A percentile compares a stretch with the other conserved stretches of the same genome.
These are phyloP conservation scores for Ilyonectria robusta DNA, from an alignment of 2,329 filamentous ascomycete genomes.

Conservation along the genomic window DNA sequence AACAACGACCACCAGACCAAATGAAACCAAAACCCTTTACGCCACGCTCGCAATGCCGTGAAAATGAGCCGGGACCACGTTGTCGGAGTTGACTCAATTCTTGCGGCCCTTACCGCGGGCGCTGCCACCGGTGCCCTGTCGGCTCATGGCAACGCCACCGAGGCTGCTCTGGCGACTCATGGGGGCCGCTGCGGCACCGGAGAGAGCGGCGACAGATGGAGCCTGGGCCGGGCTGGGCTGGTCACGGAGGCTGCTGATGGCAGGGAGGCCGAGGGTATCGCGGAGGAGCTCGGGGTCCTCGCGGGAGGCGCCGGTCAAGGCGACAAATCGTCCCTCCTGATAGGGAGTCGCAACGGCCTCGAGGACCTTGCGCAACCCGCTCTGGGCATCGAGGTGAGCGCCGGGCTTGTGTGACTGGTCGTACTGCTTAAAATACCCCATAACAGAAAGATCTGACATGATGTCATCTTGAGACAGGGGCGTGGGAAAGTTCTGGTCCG, in stretches of 20 bases:
- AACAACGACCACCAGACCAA: slow-evolving; percentile 29
- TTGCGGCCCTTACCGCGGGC: slow-evolving; percentile 63
- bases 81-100: slow-evolving; percentile 41
- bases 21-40: slow-evolving; percentile 39
- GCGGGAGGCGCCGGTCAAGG: slow-evolving; percentile 61
- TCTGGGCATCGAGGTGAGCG: slow-evolving; percentile 68
- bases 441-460: slow-evolving; percentile 68
- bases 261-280: slow-evolving; percentile 64
- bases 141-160: slow-evolving; percentile 70
- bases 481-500: slow-evolving; percentile 70
- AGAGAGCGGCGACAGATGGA: slow-evolving; percentile 46
- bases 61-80: slow-evolving; percentile 34
- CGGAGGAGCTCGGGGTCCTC: slow-evolving; percentile 66
- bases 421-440: slow-evolving; percentile 71
- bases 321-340: slow-evolving; percentile 62
- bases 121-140: slow-evolving; percentile 66
- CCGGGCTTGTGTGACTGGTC: slow-evolving; percentile 67
- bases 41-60: slow-evolving; percentile 50
- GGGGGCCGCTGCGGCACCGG: slow-evolving; percentile 58
- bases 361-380: slow-evolving; percentile 69
- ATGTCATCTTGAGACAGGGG: slow-evolving; percentile 67
- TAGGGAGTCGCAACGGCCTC: slow-evolving; percentile 67
- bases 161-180: slow-evolving; percentile 71
- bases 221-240: slow-evolving; percentile 52
- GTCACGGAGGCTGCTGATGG: slow-evolving; percentile 59